Conservation (phyloP, 371 early-diverging fungal species). For the Syncephalastrum monosporum region DNA sequence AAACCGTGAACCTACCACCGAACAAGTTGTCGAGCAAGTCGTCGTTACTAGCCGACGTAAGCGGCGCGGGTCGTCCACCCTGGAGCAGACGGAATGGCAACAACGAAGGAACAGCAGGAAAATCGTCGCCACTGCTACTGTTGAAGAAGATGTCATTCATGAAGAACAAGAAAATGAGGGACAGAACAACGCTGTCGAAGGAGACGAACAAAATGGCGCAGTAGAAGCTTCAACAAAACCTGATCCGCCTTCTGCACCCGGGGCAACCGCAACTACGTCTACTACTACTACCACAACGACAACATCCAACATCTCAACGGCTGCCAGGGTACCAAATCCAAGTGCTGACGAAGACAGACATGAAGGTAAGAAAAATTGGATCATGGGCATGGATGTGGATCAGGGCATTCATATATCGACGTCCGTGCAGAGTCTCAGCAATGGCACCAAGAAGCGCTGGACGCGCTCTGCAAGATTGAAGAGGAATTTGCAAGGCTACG, state of each 20-base stretch:
- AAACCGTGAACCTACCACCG: neutral
- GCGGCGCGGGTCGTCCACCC: conserved; percentile 8
- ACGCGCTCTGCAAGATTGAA: conserved; percentile 49
- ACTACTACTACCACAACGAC: too few species aligned
- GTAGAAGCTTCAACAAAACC: neutral
- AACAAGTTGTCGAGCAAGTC: neutral
- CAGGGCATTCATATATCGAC: too few species aligned
- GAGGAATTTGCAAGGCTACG: conserved; percentile 49
- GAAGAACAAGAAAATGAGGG: conserved; percentile 2
- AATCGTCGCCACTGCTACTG: too few species aligned
- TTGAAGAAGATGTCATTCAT: too few species aligned
- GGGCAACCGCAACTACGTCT: too few species aligned
- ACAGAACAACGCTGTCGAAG: neutral
- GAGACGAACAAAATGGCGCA: neutral
- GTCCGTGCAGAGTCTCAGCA: conserved; percentile 14
- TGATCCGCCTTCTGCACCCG: neutral
- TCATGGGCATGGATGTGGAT: too few species aligned
- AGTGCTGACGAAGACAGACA: too few species aligned
- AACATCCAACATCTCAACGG: too few species aligned
- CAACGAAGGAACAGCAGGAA: conserved; percentile 11
- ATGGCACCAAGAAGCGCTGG: conserved; percentile 41
- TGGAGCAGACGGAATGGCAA: conserved; percentile 15
- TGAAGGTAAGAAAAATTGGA: too few species aligned
- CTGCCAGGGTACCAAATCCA: too few species aligned
- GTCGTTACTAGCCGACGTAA: neutral